Conservation (phyloP, 306 rosid genomes). For the Vachellia collinsii region DNA sequence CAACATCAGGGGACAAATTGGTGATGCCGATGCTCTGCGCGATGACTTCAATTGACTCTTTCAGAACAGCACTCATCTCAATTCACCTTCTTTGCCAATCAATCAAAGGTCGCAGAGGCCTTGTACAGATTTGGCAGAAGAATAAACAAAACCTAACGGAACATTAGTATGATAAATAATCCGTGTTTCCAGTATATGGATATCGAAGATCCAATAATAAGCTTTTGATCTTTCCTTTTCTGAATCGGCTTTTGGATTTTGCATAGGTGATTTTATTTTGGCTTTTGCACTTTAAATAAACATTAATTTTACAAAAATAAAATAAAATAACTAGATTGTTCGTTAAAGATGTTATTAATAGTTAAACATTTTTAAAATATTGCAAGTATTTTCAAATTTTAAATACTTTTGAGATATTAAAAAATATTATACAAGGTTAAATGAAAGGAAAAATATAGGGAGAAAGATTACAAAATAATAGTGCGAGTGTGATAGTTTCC, state of each 20-base stretch:
- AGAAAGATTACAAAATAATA: no score
- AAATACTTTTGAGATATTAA: no score
- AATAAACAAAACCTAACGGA: not conserved
- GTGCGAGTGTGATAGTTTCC: no score
- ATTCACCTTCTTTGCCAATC: not conserved
- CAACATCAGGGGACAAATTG: constrained; percentile 79
- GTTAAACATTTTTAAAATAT: no score
- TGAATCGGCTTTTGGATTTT: not conserved
- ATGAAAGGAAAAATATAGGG: no score
- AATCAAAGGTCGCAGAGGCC: not conserved
- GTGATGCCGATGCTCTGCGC: constrained; percentile 87
- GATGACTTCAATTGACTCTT: constrained; percentile 89
- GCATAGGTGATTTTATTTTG: not conserved
- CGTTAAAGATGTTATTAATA: not conserved
- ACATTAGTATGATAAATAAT: not conserved
- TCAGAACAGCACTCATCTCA: constrained; percentile 71
- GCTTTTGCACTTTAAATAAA: not conserved
- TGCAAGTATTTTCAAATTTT: no score
- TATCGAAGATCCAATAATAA: not conserved
- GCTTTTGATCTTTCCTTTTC: no score
- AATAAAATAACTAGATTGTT: not conserved
- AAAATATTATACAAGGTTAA: no score
- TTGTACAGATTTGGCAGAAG: not conserved
- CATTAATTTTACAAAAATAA: not conserved
- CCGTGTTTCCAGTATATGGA: not conserved